These are phyloP conservation scores for Colletotrichum costaricense DNA, from an alignment of 2,329 filamentous ascomycete species.

Conservation along the genomic window DNA sequence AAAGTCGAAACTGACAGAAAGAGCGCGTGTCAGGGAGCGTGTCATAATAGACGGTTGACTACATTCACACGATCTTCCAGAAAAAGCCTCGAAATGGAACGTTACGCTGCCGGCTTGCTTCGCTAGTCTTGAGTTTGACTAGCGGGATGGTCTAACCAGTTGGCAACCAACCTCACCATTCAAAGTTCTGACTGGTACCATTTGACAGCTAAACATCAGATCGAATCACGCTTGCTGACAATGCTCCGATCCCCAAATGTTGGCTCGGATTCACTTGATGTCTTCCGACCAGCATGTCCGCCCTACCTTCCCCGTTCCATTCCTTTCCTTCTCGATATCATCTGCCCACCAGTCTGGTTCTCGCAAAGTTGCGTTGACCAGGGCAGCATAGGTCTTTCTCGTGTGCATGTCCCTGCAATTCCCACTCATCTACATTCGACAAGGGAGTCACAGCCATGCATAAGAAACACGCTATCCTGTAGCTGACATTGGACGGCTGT, in stretches of 20 bases:
- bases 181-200: slow-evolving; percentile 7
- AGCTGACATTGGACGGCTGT: background rate
- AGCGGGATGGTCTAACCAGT: background rate
- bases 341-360: background rate
- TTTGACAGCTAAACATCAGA: slow-evolving; percentile 13
- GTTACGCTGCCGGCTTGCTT: background rate
- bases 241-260: background rate
- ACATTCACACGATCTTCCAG: background rate
- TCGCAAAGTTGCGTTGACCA: background rate
- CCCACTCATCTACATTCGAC: background rate
- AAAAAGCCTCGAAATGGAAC: background rate
- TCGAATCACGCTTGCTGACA: background rate
- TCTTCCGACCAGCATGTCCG: background rate
- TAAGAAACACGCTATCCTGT: background rate
- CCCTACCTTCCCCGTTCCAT: background rate
- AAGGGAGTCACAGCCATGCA: background rate
- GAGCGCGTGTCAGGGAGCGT: background rate
- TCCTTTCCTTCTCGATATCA: background rate
- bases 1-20: background rate
- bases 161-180: background rate
- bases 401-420: background rate
- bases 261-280: too few relatives aligned
- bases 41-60: too few relatives aligned
- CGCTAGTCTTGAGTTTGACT: background rate
- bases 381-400: background rate